phyloP scores from a whole-genome alignment of 768 basidiomycete genomes.

The Tylopilus subfusipes region DNA sequence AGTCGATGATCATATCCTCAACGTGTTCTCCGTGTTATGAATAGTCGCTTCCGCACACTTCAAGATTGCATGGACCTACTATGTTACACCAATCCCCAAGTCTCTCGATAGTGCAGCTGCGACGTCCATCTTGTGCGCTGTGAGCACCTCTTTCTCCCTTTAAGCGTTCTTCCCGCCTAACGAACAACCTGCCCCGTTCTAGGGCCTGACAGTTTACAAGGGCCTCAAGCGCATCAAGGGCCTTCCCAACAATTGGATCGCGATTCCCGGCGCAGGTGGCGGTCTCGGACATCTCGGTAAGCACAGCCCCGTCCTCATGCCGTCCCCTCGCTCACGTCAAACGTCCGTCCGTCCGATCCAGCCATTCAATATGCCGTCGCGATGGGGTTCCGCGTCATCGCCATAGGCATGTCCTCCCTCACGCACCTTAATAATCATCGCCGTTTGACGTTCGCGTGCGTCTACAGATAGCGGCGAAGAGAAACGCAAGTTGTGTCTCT shows the following conservation, averaged over 20 bases:
- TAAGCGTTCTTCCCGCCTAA: neutral
- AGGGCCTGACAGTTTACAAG: slow-evolving; percentile 45
- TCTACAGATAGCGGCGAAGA: slow-evolving; percentile 40
- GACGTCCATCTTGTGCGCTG: slow-evolving; percentile 44
- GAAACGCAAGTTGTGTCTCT: slow-evolving; percentile 36
- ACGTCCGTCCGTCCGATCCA: neutral
- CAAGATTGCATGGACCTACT: slow-evolving; percentile 34
- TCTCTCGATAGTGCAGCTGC: slow-evolving; percentile 38
- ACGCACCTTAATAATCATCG: neutral
- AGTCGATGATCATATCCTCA: neutral
- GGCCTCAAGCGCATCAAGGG: slow-evolving; percentile 38
- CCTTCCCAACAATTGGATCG: slow-evolving; percentile 37
- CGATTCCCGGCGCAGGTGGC: slow-evolving; percentile 39
- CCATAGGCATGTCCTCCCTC: slow-evolving; percentile 35
- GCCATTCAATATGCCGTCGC: slow-evolving; percentile 45
- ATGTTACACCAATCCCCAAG: slow-evolving; percentile 46
- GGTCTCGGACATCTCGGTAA: slow-evolving; percentile 43
- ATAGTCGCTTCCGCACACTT: neutral
- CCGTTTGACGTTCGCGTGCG: neutral
- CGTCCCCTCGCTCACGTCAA: neutral
- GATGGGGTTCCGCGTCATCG: slow-evolving; percentile 44
- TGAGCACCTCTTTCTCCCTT: slow-evolving; percentile 3
- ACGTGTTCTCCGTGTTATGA: neutral
- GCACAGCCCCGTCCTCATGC: neutral
- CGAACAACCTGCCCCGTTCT: neutral